These are phyloP conservation scores for Russula dissimulans DNA, from an alignment of 768 basidiomycete genomes.

Conservation along the genomic window DNA sequence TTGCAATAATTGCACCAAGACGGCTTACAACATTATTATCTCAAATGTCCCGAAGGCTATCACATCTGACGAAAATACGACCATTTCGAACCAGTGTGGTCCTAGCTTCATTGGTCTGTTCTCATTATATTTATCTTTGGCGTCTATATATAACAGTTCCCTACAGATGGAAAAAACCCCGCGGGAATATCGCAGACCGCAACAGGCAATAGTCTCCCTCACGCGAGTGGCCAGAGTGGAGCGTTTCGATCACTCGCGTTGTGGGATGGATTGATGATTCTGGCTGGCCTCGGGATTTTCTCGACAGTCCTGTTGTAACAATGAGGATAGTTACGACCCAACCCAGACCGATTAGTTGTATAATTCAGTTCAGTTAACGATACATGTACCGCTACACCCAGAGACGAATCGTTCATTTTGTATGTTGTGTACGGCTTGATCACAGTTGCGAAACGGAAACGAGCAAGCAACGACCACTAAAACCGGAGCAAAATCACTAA, in stretches of 20 bases:
- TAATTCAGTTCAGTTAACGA: neutral
- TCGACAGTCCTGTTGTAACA: neutral
- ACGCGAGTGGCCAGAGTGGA: neutral
- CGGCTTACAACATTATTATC: slow-evolving; percentile 25
- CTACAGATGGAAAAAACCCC: slow-evolving; percentile 25
- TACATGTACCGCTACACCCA: neutral
- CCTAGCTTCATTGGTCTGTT: slow-evolving; percentile 26
- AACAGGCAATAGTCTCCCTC: neutral
- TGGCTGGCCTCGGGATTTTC: neutral
- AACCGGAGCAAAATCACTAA: no score
- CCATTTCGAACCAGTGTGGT: slow-evolving; percentile 24
- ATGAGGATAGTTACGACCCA: no score
- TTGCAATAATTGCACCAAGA: slow-evolving; percentile 31
- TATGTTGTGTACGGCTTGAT: neutral
- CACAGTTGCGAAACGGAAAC: no score
- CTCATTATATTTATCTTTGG: neutral
- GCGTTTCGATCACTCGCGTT: neutral
- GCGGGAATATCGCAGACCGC: slow-evolving; percentile 24
- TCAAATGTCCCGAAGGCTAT: slow-evolving; percentile 20
- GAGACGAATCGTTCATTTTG: no score
- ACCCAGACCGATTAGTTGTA: no score
- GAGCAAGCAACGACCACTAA: no score
- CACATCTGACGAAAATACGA: slow-evolving; percentile 13
- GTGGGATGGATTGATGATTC: neutral
- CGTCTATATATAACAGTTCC: neutral